phyloP scores from a whole-genome alignment of 306 rosid species.

The Boehmeria nivea region DNA sequence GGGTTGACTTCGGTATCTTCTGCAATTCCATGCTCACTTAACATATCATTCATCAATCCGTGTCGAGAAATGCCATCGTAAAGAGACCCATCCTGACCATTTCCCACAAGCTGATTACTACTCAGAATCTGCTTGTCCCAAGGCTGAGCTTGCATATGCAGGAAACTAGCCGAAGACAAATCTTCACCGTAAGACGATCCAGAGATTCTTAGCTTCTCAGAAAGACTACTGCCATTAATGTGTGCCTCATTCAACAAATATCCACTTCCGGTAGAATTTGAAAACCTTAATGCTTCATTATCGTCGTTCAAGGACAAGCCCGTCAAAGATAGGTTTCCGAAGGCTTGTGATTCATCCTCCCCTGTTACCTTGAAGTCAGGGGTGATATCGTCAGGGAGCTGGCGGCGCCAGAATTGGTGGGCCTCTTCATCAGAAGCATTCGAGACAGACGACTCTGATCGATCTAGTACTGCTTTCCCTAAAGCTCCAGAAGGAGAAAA shows the following conservation, averaged over 20 bases:
- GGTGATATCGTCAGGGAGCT: conserved; percentile 94
- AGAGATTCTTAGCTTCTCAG: conserved; percentile 58
- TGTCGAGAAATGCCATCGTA: conserved; percentile 58
- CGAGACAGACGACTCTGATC: conserved; percentile 71
- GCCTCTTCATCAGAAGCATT: conserved; percentile 92
- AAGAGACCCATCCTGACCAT: conserved; percentile 45
- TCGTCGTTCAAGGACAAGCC: conserved; percentile 74
- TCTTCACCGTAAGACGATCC: conserved; percentile 59
- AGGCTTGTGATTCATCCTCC: conserved; percentile 70
- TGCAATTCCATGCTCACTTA: conserved; percentile 48
- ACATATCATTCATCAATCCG: conserved; percentile 54
- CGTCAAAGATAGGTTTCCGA: conserved; percentile 55
- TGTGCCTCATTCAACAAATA: conserved; percentile 54
- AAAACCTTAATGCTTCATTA: conserved; percentile 41
- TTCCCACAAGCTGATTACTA: conserved; percentile 40
- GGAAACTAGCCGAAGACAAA: conserved; percentile 48
- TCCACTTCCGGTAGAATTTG: conserved; percentile 57
- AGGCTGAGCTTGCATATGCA: conserved; percentile 51
- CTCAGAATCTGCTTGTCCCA: conserved; percentile 65
- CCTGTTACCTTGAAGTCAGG: conserved; percentile 88
- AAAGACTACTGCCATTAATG: conserved; percentile 47
- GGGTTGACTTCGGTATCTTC: conserved; percentile 68
- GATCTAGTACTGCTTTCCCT: conserved; percentile 79
- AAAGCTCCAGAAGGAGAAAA: conserved; percentile 48
- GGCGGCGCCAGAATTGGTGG: conserved; percentile 88